Conservation (phyloP, 495 filamentous ascomycete genomes). For the Xylaria nigripes region DNA sequence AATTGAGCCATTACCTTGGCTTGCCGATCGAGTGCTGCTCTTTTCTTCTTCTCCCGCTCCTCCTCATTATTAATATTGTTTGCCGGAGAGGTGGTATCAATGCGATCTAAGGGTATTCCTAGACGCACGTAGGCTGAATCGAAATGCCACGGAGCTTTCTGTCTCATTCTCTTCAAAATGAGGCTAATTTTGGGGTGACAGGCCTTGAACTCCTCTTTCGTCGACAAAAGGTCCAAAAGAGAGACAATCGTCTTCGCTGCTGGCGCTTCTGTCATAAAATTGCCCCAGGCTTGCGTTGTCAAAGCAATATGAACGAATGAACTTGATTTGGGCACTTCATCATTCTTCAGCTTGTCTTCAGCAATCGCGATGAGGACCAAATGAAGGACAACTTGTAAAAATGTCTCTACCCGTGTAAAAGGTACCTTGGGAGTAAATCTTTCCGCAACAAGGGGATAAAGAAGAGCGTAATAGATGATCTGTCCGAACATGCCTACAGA, state of each 20-base stretch:
- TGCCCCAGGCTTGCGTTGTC: conserved; percentile 49
- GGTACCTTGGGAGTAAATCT: conserved; percentile 62
- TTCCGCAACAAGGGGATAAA: conserved; percentile 61
- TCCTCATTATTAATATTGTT: conserved; percentile 49
- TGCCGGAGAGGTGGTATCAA: conserved; percentile 46
- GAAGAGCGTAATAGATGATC: conserved; percentile 78
- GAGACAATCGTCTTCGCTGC: conserved; percentile 60
- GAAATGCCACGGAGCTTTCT: conserved; percentile 66
- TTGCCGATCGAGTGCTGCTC: conserved; percentile 78
- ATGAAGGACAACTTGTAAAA: conserved; percentile 84
- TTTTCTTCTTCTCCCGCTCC: conserved; percentile 78
- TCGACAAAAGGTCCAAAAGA: conserved; percentile 64
- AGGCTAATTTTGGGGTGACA: conserved; percentile 79
- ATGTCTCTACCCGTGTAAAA: conserved; percentile 75
- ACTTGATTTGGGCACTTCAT: conserved; percentile 30
- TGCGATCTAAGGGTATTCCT: conserved; percentile 44
- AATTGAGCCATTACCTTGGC: conserved; percentile 94
- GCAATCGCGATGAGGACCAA: conserved; percentile 71
- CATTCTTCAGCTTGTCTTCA: conserved; percentile 63
- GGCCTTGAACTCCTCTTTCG: conserved; percentile 62
- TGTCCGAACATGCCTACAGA: conserved; percentile 79
- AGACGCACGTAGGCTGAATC: conserved; percentile 47
- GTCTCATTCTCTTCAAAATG: conserved; percentile 78
- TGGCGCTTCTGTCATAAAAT: conserved; percentile 41
- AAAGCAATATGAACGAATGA: conserved; percentile 69